Base-by-base conservation (phyloP, 2,329 filamentous ascomycete species). In the Davidsoniella eucalypti region DNA sequence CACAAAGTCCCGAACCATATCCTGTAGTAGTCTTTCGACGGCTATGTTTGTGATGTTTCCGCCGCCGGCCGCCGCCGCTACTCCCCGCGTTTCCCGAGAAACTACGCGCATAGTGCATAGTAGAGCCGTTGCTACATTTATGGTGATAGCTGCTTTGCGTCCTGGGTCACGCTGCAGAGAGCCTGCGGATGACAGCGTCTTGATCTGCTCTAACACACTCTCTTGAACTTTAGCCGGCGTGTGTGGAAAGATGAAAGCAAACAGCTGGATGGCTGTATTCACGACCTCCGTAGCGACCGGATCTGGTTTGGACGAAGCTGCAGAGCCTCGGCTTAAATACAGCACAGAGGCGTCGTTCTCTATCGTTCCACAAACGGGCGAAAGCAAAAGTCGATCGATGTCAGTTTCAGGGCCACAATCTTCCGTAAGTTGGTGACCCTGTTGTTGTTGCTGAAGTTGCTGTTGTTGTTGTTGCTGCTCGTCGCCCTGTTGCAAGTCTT, bases 161-260 rank as follows among this genome's bases (percentile, higher is more conserved):
- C 88, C 88, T 1, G 83, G 82, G 58, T 96, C 92, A 55, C 92
- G 77, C 57, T 90, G 84, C 18, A 95, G 69, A 46, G 76, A 78
- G 0, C 79, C 78, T 1, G 87, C 84, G 0, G 86, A 83, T n/a
- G 92, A 70, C 59, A 93, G 94, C 0, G 86, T 92, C 14, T 85
- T 82, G 44, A 96, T 81, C 61, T 98, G 92, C 63, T 98, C 92
- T 8, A 98, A 69, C 44, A 94, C 86, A 60, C 90, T 95, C 63
- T 98, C 92, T 60, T 98, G 92, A 2, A 98, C 85, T 60, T 90
- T 94, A 3, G 86, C 74, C 0, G 85, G 83, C 43, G 94, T 93
- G 8, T 95, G 69, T 2, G 92, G 88, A 52, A 98, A 80, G 38
- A 87, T 84, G 49, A 94, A 85, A 2, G 88, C 87, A 61, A 98